phyloP scores from a whole-genome alignment of 768 basidiomycete genomes.

The Russula compacta region DNA sequence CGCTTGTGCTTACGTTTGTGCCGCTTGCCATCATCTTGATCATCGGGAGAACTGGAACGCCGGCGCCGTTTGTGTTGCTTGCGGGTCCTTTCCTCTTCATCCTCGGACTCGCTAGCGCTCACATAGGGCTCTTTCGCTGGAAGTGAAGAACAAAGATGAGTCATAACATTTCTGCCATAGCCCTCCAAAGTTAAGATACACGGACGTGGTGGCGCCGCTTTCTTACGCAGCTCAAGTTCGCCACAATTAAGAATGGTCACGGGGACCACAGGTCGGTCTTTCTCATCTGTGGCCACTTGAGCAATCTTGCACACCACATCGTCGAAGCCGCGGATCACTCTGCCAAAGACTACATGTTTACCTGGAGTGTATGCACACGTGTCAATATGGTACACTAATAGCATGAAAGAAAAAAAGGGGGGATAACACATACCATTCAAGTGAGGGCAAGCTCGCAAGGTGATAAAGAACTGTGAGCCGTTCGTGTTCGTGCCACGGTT shows the following conservation, averaged over 20 bases:
- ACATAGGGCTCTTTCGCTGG: constrained; percentile 12
- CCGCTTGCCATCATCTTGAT: constrained; percentile 9
- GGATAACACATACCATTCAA: constrained; percentile 49
- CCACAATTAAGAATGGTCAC: constrained; percentile 72
- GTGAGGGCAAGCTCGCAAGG: constrained; percentile 66
- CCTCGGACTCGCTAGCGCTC: constrained; percentile 14
- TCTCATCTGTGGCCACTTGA: constrained; percentile 60
- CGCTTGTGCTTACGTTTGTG: constrained; percentile 24
- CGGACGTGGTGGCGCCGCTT: constrained; percentile 22
- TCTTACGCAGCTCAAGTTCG: constrained; percentile 66
- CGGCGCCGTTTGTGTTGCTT: constrained; percentile 19
- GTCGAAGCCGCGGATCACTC: constrained; percentile 50
- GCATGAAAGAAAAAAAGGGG: constrained; percentile 23
- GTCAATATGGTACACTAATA: constrained; percentile 29
- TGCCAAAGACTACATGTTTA: constrained; percentile 47
- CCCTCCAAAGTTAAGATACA: not conserved
- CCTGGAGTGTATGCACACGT: constrained; percentile 29
- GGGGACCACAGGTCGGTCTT: constrained; percentile 60
- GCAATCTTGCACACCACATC: constrained; percentile 51
- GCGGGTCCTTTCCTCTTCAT: not conserved
- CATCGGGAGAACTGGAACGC: constrained; percentile 13
- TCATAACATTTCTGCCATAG: not conserved
- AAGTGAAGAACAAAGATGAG: not conserved
- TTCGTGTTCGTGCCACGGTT: constrained; percentile 82
- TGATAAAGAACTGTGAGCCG: constrained; percentile 81